Conservation (phyloP, 495 filamentous ascomycete species). For the Aspergillus biplanus region DNA sequence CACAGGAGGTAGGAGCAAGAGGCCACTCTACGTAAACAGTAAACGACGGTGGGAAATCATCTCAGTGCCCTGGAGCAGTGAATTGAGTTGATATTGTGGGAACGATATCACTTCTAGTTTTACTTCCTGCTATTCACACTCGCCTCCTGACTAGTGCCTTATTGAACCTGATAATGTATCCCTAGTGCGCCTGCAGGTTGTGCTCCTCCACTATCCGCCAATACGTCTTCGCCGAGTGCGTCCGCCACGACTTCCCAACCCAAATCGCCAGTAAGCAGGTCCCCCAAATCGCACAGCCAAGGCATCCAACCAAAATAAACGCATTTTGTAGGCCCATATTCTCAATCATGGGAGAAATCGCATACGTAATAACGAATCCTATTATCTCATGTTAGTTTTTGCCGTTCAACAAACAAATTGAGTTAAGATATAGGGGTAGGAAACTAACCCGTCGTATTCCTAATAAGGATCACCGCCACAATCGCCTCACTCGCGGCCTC, state of each 20-base stretch:
- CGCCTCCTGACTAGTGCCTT: too few relatives aligned
- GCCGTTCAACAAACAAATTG: not conserved
- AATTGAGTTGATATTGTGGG: too few relatives aligned
- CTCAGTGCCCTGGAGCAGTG: too few relatives aligned
- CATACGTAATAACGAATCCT: constrained; percentile 13
- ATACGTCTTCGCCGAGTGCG: not conserved
- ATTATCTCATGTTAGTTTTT: not conserved
- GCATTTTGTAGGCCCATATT: not conserved
- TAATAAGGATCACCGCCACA: constrained; percentile 58
- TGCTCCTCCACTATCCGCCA: constrained; percentile 9
- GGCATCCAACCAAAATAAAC: constrained; percentile 1
- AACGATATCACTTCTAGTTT: too few relatives aligned
- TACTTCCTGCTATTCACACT: too few relatives aligned
- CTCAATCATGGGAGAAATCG: constrained; percentile 4
- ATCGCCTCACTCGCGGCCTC: constrained; percentile 57
- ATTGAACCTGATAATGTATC: too few relatives aligned
- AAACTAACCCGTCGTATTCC: constrained; percentile 54
- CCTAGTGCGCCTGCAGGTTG: constrained; percentile 2
- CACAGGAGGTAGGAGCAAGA: too few relatives aligned
- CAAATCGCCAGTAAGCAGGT: not conserved
- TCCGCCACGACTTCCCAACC: not conserved
- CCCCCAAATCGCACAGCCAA: not conserved
- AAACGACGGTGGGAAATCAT: too few relatives aligned
- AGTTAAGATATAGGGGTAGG: too few relatives aligned
- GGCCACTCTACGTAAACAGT: too few relatives aligned